A percentile compares a stretch with the other conserved stretches of the same genome.
phyloP scores from a whole-genome alignment of 2,329 filamentous ascomycete species.

The Pseudogymnoascus sp. region DNA sequence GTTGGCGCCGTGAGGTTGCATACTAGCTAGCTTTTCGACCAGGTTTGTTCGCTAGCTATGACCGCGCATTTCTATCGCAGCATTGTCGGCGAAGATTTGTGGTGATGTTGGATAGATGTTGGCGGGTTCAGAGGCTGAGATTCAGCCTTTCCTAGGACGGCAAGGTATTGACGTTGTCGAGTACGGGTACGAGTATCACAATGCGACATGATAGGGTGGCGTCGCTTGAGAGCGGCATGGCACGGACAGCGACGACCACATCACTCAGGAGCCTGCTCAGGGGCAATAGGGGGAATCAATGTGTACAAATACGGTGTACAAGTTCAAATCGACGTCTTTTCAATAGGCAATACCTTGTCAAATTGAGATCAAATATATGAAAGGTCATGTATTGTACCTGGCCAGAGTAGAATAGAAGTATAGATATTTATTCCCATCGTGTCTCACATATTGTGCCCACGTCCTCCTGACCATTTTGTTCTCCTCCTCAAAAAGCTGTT shows the following conservation, averaged over 20 bases:
- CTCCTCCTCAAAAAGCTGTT: not conserved
- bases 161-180: not conserved
- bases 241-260: not conserved
- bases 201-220: not conserved
- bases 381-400: not conserved
- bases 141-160: not conserved
- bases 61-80: not conserved
- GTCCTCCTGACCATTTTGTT: not conserved
- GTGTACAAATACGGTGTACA: not conserved
- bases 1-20: not conserved
- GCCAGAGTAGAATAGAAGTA: not conserved
- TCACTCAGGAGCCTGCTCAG: not conserved
- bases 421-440: not conserved
- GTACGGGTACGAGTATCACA: not conserved
- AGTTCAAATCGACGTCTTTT: not conserved
- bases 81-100: not conserved
- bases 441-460: not conserved
- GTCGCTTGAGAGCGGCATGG: conserved; percentile 5
- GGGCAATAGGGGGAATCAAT: not conserved
- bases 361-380: not conserved
- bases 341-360: not conserved
- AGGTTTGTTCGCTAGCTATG: not conserved
- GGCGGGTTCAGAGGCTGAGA: not conserved
- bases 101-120: not conserved
- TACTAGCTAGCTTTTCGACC: not conserved